Base-by-base conservation (phyloP, 805 yeast genomes). In the Blastobotrys chiropterorum region DNA sequence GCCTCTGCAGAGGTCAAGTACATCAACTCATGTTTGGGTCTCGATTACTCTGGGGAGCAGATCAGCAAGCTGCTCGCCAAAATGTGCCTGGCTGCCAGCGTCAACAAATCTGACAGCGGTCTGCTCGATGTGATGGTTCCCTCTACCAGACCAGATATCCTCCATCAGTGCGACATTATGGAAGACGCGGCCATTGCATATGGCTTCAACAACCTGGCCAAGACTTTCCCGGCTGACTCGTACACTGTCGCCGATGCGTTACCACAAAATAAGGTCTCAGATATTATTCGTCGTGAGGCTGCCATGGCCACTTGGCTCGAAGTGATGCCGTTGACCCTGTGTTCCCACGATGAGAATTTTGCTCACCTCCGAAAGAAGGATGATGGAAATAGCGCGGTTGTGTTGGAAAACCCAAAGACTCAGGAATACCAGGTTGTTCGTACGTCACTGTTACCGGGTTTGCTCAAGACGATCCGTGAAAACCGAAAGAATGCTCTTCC, bases 91-190 rank as follows among this genome's bases (percentile, higher is more conserved):
- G 68, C 67, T 50, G 94, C 95, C 20, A 64, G 67, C 16, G 80
- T 81, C 31, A 72, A 26, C 34, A 56, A 69, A 2, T 60, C 66
- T 0, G 76, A 79, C 58, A 62, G 71, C 5, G 75, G 81, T 56
- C 65, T 79, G 40, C 65, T 87, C 48, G 80, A 81, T 49, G 90
- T 90, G 52, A 67, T 71, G 39, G 81, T 94, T 54, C 99, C 99
- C 57, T 84, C 88, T 63, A 94, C 99, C 39, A 86, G 99, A 75
- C 83, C 98, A 8, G 99, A 94, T 71, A 80, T 94, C 56, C 77
- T 94, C 64, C 99, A 94, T 71, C 95, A 89, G 68, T 92, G 98
- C 77, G 99, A 94, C 72, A 84, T 94, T 59, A 87, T 94, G 95
- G 99, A 94, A 72, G 99, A 94, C 70, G 96, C 92, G 47, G 99